Percentiles rank a stretch among this genome's conserved stretches.
Evolutionary conservation across 352 stramenopile species (phyloP).

Genomic region (Globisporangium splendens): DNA sequence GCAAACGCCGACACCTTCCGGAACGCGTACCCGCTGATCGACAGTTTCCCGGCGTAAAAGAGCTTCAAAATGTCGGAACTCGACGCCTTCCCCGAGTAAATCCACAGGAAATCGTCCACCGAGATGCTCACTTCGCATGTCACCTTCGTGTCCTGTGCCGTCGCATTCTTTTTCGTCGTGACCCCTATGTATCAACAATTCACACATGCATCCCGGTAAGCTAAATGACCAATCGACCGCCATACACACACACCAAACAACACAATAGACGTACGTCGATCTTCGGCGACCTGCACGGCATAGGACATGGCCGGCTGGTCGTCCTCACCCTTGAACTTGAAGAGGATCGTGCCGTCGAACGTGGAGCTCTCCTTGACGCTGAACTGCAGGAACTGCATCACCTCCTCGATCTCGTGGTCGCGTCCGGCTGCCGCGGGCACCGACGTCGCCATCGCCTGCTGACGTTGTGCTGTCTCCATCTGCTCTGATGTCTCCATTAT

Average conservation of each 20-base stretch:
- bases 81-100: conserved; percentile 85
- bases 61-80: conserved; percentile 72
- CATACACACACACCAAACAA: conserved; percentile 4
- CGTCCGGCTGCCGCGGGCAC: conserved; percentile 11
- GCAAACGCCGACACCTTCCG: conserved; percentile 76
- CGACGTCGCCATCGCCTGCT: background rate
- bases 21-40: conserved; percentile 81
- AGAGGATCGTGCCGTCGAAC: conserved; percentile 80
- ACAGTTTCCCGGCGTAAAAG: conserved; percentile 74
- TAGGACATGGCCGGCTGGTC: conserved; percentile 54
- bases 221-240: conserved; percentile 4
- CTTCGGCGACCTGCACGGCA: conserved; percentile 54
- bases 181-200: conserved; percentile 25
- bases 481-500: no score
- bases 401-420: conserved; percentile 80
- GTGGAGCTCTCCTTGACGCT: conserved; percentile 69
- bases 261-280: conserved; percentile 21
- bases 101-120: conserved; percentile 83
- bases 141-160: conserved; percentile 31
- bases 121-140: conserved; percentile 81
- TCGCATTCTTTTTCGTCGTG: conserved; percentile 54
- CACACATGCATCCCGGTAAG: no score
- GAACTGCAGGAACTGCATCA: conserved; percentile 86
- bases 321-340: conserved; percentile 68
- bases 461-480: no score